These are phyloP conservation scores for Linderniella brevidens DNA, from an alignment of 257 asterid genomes.

Conservation along the genomic window DNA sequence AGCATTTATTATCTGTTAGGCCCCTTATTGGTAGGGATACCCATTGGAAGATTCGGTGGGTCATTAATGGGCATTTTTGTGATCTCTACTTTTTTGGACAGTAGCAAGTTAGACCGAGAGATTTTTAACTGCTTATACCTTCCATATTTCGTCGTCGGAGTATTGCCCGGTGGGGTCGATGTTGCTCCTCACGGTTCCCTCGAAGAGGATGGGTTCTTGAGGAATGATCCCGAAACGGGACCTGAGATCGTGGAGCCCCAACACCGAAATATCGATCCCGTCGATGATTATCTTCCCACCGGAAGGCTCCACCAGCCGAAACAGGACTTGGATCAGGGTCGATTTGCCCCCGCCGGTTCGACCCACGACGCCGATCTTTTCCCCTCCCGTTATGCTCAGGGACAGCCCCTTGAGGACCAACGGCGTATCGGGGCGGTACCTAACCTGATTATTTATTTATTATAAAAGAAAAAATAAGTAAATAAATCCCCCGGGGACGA, in stretches of 20 bases:
- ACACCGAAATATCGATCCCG: conserved; percentile 42
- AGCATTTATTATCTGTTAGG: background rate
- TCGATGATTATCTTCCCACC: conserved; percentile 64
- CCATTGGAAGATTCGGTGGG: too few relatives aligned
- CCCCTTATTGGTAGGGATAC: too few relatives aligned
- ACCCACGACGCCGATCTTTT: conserved; percentile 92
- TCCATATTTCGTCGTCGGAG: conserved; percentile 90
- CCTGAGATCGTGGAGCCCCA: conserved; percentile 93
- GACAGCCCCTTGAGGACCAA: conserved; percentile 69
- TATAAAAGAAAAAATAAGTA: background rate
- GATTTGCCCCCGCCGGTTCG: conserved; percentile 99
- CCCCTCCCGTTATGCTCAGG: conserved; percentile 68
- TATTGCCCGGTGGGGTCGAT: conserved; percentile 70
- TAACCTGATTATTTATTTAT: conserved; percentile 33
- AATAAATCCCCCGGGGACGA: background rate
- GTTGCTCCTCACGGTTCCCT: conserved; percentile 94
- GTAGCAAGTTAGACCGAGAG: too few relatives aligned
- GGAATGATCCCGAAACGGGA: conserved; percentile 96
- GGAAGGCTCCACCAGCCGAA: conserved; percentile 91
- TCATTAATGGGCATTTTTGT: too few relatives aligned
- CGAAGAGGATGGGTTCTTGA: conserved; percentile 94
- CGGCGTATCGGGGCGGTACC: conserved; percentile 83
- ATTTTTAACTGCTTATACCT: conserved; percentile 22
- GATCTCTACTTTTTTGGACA: too few relatives aligned
- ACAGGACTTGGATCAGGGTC: conserved; percentile 80